Evolutionary conservation across 2,329 filamentous ascomycete species (phyloP).

Genomic region (Fusarium albidum): DNA sequence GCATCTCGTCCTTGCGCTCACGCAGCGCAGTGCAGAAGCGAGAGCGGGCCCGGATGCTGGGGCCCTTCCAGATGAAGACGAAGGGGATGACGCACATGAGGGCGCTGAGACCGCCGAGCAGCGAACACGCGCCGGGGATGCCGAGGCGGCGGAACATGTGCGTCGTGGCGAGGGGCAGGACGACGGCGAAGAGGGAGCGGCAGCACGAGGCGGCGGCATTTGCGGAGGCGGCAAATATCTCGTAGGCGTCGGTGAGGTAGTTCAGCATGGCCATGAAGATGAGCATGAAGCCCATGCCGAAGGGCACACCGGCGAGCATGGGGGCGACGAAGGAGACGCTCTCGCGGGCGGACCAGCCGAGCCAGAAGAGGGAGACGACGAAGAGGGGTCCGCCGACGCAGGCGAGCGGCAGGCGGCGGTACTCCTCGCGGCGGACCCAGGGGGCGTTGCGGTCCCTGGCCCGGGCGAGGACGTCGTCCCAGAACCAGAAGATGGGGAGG

Average conservation of each 20-base stretch:
- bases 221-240: constrained; percentile 74
- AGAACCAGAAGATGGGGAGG: constrained; percentile 69
- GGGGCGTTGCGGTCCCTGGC: constrained; percentile 57
- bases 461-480: constrained; percentile 66
- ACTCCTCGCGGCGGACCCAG: constrained; percentile 72
- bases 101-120: constrained; percentile 59
- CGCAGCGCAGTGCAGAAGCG: constrained; percentile 69
- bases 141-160: constrained; percentile 59
- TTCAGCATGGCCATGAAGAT: constrained; percentile 72
- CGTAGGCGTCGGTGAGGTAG: constrained; percentile 73
- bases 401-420: constrained; percentile 74
- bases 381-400: constrained; percentile 74
- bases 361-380: constrained; percentile 65
- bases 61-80: constrained; percentile 63
- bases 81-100: constrained; percentile 61
- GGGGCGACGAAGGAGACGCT: constrained; percentile 62
- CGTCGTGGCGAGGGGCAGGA: constrained; percentile 64
- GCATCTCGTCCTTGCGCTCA: constrained; percentile 58
- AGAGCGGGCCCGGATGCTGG: constrained; percentile 62
- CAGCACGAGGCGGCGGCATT: constrained; percentile 87
- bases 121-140: constrained; percentile 59
- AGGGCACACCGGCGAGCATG: constrained; percentile 67
- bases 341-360: constrained; percentile 64
- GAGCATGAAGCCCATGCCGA: constrained; percentile 68
- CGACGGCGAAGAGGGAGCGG: constrained; percentile 91